Evolutionary conservation across 768 basidiomycete genomes (phyloP), one percentile per base, ranked within the genome.

Genomic region (Collybiopsis luxurians): DNA sequence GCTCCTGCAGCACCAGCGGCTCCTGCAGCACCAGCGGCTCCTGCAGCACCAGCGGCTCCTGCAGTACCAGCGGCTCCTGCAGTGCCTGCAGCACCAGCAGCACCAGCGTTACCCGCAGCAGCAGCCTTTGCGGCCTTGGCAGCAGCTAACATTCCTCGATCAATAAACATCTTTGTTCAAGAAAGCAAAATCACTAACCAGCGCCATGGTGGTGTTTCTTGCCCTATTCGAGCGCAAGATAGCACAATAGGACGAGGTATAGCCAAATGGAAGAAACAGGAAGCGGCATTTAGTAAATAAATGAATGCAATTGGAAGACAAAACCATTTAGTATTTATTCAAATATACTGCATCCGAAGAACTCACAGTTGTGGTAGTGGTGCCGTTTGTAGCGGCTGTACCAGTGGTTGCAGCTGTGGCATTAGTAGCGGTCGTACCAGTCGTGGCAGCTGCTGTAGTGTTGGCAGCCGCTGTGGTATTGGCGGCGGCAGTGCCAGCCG

Each of bases 341-440:
- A 34, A 34, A 13, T 34, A 34, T 34, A 34, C 5, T 6, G 31
- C 13, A 13, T 34, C 31, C 31, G 13, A 34, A 13, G 13, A 34
- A 34, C 40, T 21, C 13, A 17, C 40, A 21, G 40, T 42, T 4
- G 40, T n/a, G 40, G 40, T 42, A 17, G 40, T 42, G 40, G 40
- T 42, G 40, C 42, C 59, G 48, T 52, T 53, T 12, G 60, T 52
- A 46, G 34, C 64, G 15, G 34, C 40, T 19, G 48, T 54, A 15
- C 38, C 55, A 47, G 53, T 36, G 27, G 57, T 45, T 17, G 46
- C 55, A 36, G 60, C 56, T 19, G 63, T 59, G 24, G 61, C 64
- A 40, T 45, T 57, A 26, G 59, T 58, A 53, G 46, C 46, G 9
- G 46, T 30, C 12, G 47, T 49, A 15, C 48, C n/a, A n/a, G 9